A percentile compares a stretch with the other conserved stretches of the same genome.
These are phyloP conservation scores for Amoebophrya sp. DNA, from an alignment of 169 alveolate genomes.

Conservation along the genomic window DNA sequence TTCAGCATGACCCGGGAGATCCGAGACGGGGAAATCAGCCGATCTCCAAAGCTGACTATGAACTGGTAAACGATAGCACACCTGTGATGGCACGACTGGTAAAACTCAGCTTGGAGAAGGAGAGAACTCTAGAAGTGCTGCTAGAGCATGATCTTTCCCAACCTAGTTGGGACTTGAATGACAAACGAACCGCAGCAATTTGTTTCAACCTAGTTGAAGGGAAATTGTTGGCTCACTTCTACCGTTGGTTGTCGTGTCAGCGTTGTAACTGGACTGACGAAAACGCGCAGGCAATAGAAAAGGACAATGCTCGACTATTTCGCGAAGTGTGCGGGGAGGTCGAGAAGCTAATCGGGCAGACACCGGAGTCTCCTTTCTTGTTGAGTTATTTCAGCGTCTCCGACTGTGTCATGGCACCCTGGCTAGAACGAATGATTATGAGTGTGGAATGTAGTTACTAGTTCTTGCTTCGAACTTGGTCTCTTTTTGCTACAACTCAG, in stretches of 20 bases:
- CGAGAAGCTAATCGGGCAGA: background rate
- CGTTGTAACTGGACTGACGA: background rate
- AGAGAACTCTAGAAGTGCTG: too few species aligned
- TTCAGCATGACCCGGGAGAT: too few species aligned
- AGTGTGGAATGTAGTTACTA: too few species aligned
- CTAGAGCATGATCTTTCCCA: background rate
- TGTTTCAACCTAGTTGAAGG: background rate
- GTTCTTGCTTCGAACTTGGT: too few species aligned
- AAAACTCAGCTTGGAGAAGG: background rate
- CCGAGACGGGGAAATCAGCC: background rate
- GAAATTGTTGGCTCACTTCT: background rate
- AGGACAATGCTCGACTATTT: background rate
- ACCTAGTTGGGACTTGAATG: background rate
- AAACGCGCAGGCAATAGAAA: background rate
- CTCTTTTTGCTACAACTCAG: too few species aligned
- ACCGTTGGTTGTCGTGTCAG: background rate
- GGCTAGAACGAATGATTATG: background rate
- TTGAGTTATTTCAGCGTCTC: background rate
- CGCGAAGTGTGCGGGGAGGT: background rate
- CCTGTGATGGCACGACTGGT: background rate
- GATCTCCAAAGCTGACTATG: background rate
- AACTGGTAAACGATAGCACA: background rate
- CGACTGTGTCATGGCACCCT: background rate
- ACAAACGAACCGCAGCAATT: background rate
- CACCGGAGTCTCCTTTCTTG: too few species aligned